phyloP scores from a whole-genome alignment of 2,329 filamentous ascomycete genomes.

The Paracoccidioides brasiliensis region DNA sequence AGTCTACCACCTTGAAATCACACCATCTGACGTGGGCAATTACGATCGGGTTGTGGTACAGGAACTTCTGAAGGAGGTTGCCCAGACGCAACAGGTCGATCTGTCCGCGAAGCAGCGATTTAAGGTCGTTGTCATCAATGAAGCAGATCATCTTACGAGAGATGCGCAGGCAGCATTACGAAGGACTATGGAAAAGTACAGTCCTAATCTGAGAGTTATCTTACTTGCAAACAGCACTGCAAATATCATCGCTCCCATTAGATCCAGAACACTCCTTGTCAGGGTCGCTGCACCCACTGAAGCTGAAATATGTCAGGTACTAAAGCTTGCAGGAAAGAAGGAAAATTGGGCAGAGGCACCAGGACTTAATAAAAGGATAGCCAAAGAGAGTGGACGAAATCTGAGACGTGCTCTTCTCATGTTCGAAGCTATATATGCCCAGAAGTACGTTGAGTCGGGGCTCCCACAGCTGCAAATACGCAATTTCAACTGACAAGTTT shows the following conservation, averaged over 20 bases:
- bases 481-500: slow-evolving; percentile 1
- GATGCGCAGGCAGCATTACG: slow-evolving; percentile 92
- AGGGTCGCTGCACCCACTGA: slow-evolving; percentile 82
- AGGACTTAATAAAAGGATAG: slow-evolving; percentile 70
- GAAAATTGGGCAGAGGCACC: slow-evolving; percentile 71
- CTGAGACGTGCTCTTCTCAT: slow-evolving; percentile 81
- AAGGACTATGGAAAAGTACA: slow-evolving; percentile 98
- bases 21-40: slow-evolving; percentile 88
- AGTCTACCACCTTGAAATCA: slow-evolving; percentile 96
- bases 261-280: slow-evolving; percentile 80
- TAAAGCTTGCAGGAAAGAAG: slow-evolving; percentile 57
- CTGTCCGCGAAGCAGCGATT: slow-evolving; percentile 78
- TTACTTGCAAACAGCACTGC: slow-evolving; percentile 90
- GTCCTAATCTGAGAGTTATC: slow-evolving; percentile 82
- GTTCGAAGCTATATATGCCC: slow-evolving; percentile 93
- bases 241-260: slow-evolving; percentile 97
- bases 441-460: slow-evolving; percentile 52
- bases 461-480: not conserved
- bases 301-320: slow-evolving; percentile 65
- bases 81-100: slow-evolving; percentile 98
- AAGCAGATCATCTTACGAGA: slow-evolving; percentile 84
- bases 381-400: slow-evolving; percentile 81
- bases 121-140: slow-evolving; percentile 98
- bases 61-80: slow-evolving; percentile 91
- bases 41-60: slow-evolving; percentile 95